These are phyloP conservation scores for Polytrichum commune DNA, from an alignment of 225 moss, liverwort and hornwort genomes.

Conservation along the genomic window DNA sequence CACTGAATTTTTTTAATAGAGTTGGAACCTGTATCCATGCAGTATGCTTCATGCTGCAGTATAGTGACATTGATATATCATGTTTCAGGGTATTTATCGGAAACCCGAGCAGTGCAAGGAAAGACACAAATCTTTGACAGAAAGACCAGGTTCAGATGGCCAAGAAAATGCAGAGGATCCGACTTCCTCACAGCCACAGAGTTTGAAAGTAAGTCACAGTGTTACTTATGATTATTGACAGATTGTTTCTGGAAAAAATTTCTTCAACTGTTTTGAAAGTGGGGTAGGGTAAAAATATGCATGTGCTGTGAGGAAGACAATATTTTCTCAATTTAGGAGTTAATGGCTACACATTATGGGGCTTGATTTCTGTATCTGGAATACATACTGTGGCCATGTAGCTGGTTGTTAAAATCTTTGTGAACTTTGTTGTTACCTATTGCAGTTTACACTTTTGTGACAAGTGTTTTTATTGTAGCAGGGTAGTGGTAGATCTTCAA, in stretches of 20 bases:
- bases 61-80: not conserved
- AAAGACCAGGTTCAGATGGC: conserved; percentile 59
- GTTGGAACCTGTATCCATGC: too few species aligned
- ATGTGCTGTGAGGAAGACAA: not conserved
- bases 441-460: not conserved
- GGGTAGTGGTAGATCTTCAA: conserved; percentile 57
- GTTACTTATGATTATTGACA: too few species aligned
- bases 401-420: too few species aligned
- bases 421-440: too few species aligned
- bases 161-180: conserved; percentile 70
- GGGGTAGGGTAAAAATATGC: too few species aligned
- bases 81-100: conserved; percentile 68
- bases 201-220: conserved; percentile 22
- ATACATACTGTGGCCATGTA: too few species aligned
- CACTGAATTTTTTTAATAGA: too few species aligned
- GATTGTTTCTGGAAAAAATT: too few species aligned
- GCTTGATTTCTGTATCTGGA: not conserved
- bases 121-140: conserved; percentile 64
- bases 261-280: too few species aligned
- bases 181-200: conserved; percentile 56
- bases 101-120: conserved; percentile 76
- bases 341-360: not conserved
- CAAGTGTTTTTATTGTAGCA: conserved; percentile 22
- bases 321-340: not conserved
- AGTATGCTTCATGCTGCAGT: too few species aligned